Conservation (phyloP, 495 filamentous ascomycete species). For the Trichoderma erinaceum region DNA sequence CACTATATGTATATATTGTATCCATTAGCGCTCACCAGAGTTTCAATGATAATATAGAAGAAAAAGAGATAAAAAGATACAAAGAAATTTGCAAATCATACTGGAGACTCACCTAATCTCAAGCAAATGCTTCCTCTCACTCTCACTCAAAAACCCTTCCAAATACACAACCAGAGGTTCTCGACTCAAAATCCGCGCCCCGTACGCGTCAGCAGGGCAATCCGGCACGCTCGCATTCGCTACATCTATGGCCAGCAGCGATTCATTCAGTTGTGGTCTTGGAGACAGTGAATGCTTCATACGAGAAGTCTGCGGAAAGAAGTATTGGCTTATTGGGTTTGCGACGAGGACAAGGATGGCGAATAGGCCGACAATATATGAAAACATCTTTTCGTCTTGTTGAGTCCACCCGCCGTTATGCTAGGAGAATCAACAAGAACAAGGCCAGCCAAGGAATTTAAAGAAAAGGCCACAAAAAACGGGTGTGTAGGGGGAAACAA, state of each 20-base stretch:
- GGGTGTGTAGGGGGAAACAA: too few relatives aligned
- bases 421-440: background rate
- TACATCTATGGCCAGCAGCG: slow-evolving; percentile 36
- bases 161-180: slow-evolving; percentile 42
- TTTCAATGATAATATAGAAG: background rate
- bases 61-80: slow-evolving; percentile 2
- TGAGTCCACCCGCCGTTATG: background rate
- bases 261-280: slow-evolving; percentile 35
- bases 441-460: too few relatives aligned
- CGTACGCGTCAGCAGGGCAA: slow-evolving; percentile 32
- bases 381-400: slow-evolving; percentile 21
- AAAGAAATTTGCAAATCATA: background rate
- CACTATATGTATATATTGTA: slow-evolving; percentile 20
- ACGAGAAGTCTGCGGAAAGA: slow-evolving; percentile 16
- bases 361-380: slow-evolving; percentile 24
- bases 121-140: slow-evolving; percentile 35
- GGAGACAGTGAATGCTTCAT: slow-evolving; percentile 20
- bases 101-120: slow-evolving; percentile 33
- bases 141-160: slow-evolving; percentile 35
- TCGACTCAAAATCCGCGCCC: slow-evolving; percentile 36
- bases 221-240: slow-evolving; percentile 24
- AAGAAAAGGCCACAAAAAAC: background rate
- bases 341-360: slow-evolving; percentile 24
- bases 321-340: slow-evolving; percentile 22
- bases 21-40: slow-evolving; percentile 12